Conservation (phyloP, 176 grass and related monocot species). For the Carex littledalei region DNA sequence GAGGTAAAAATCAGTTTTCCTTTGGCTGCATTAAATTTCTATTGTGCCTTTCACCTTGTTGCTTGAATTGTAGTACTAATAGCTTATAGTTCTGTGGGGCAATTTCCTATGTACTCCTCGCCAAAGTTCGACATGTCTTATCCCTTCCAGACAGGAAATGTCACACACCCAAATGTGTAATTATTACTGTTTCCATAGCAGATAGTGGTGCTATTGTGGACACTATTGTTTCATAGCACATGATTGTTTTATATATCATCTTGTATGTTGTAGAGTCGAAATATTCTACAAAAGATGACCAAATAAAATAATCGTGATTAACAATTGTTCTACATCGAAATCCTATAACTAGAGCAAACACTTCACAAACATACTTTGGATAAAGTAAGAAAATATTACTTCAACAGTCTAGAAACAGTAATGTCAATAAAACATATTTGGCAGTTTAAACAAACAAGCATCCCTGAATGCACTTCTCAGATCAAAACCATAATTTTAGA, state of each 20-base stretch:
- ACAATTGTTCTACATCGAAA: background rate
- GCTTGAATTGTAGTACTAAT: background rate
- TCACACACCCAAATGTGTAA: background rate
- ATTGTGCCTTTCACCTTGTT: background rate
- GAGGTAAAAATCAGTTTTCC: constrained; percentile 47
- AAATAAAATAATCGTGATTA: background rate
- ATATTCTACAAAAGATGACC: background rate
- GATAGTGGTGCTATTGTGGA: background rate
- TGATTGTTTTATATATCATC: background rate
- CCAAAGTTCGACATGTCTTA: background rate
- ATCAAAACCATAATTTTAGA: no score
- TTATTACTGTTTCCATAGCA: background rate
- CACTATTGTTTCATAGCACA: background rate
- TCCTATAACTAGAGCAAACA: background rate
- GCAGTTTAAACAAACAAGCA: no score
- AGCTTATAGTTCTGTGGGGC: background rate
- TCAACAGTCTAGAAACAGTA: no score
- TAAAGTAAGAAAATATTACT: background rate
- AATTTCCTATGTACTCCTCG: background rate
- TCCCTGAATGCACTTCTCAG: no score
- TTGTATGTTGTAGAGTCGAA: background rate
- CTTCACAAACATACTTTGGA: background rate
- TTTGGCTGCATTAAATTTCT: background rate
- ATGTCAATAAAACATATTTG: no score
- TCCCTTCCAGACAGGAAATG: background rate